Conservation (phyloP, 192 early-diverging fungal species). For the Linnemannia schmuckeri region DNA sequence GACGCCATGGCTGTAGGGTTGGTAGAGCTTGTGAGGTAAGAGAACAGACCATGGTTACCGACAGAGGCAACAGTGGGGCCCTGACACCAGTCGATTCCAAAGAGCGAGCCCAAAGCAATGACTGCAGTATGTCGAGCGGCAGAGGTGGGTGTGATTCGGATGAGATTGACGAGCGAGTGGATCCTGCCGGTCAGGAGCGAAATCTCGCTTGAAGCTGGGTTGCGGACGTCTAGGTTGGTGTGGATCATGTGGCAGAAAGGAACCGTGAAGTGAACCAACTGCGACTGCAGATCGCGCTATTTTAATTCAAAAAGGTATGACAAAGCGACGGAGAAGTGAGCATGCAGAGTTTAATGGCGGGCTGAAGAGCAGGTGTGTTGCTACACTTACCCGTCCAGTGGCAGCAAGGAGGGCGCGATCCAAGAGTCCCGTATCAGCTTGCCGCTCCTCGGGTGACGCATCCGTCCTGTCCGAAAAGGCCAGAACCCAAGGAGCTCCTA, state of each 20-base stretch:
- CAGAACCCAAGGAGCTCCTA: conserved; percentile 53
- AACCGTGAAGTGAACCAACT: conserved; percentile 47
- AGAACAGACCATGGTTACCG: conserved; percentile 42
- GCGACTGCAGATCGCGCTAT: conserved; percentile 45
- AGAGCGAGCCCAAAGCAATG: conserved; percentile 33
- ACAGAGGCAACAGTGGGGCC: conserved; percentile 33
- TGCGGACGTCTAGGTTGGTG: conserved; percentile 45
- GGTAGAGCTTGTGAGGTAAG: conserved; percentile 26
- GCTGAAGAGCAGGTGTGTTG: neutral
- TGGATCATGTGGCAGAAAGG: conserved; percentile 55
- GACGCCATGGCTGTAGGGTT: conserved; percentile 26
- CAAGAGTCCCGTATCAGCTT: conserved; percentile 36
- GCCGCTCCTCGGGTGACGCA: conserved; percentile 26
- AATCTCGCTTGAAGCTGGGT: conserved; percentile 44
- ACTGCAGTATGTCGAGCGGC: conserved; percentile 52
- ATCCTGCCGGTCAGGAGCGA: conserved; percentile 46
- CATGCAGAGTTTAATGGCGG: too few relatives aligned
- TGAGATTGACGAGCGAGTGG: conserved; percentile 51
- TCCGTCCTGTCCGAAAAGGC: conserved; percentile 46
- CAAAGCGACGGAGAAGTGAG: neutral
- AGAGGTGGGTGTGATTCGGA: conserved; percentile 46
- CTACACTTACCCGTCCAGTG: conserved; percentile 25
- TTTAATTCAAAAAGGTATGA: neutral
- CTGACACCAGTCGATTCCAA: conserved; percentile 46
- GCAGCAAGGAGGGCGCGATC: conserved; percentile 25